These are phyloP conservation scores for Collybia sordida DNA, from an alignment of 768 basidiomycete genomes.

Conservation along the genomic window DNA sequence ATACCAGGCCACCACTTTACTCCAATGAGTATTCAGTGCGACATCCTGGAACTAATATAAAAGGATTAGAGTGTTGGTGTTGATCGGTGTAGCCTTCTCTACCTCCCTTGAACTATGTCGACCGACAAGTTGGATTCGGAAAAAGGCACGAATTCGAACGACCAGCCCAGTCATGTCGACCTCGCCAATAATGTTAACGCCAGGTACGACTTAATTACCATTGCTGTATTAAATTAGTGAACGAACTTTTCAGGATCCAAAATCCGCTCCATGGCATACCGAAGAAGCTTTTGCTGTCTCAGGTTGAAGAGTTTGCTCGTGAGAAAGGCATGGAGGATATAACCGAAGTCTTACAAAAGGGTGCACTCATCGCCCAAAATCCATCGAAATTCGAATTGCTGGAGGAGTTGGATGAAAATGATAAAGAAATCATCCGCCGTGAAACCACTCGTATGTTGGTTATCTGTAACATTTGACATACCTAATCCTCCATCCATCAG, in stretches of 20 bases:
- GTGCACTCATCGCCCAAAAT: slow-evolving; percentile 69
- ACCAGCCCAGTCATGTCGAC: slow-evolving; percentile 8
- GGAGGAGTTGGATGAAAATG: slow-evolving; percentile 30
- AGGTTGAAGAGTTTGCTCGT: slow-evolving; percentile 58
- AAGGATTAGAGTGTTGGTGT: neutral
- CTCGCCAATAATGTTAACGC: slow-evolving; percentile 24
- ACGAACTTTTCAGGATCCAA: slow-evolving; percentile 27
- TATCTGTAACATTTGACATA: neutral
- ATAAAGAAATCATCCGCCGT: slow-evolving; percentile 34
- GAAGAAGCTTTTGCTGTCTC: slow-evolving; percentile 52
- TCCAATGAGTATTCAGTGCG: too few relatives aligned
- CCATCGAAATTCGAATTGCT: slow-evolving; percentile 44
- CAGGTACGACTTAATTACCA: neutral
- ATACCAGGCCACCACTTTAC: too few relatives aligned
- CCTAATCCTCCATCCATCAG: slow-evolving; percentile 10
- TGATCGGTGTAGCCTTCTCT: slow-evolving; percentile 7
- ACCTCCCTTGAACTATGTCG: slow-evolving; percentile 4
- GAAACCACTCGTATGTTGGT: slow-evolving; percentile 38
- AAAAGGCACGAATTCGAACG: too few relatives aligned
- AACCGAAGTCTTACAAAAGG: slow-evolving; percentile 53
- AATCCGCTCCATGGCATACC: slow-evolving; percentile 51
- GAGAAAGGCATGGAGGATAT: slow-evolving; percentile 43
- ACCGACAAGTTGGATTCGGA: slow-evolving; percentile 5
- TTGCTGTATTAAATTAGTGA: neutral
- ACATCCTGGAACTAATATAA: too few relatives aligned